Base-by-base conservation (phyloP, 208 protist genomes). In the Naegleria fowleri region DNA sequence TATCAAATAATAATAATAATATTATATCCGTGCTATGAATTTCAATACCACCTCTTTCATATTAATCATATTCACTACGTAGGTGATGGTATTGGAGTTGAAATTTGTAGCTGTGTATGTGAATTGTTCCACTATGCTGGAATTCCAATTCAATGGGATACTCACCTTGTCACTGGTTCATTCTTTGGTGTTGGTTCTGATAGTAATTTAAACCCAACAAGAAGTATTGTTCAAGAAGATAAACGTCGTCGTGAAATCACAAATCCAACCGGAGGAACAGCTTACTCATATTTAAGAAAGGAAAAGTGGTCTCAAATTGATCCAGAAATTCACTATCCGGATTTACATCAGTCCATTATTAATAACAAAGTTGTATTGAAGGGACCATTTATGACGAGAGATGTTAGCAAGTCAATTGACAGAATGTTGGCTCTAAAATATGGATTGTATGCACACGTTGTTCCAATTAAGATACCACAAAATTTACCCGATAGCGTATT, bases 351-450 rank as follows among this genome's bases (percentile, higher is more conserved):
- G 15, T 84, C 76, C 29, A 84, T 84, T 40, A 38, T 40, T 2
- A 84, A 2, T 41, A 84, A 84, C 76, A 84, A 84, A 33, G 76
- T 84, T 16, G 76, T 84, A 16, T 84, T 84, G 38, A 84, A 84
- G 29, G 76, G 76, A 7, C 76, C 76, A 33, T 84, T 84, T 40
- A 41, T 84, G 16, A 84, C 76, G 5, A 33, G 33, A 84, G 76
- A 41, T 40, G 76, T 33, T 5, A 84, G 33, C 38, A 40, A 40
- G 33, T 41, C 33, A 38, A 84, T 84, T 84, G 76, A 84, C 29
- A 84, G 76, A 84, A 84, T 84, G 76, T 41, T 84, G 29, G 76
- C 76, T 84, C 33, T 84, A 33, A 84, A 84, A 40, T 84, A 84
- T 40, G 38, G 38, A 19, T 84, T 84, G 29, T 84, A 41, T 84